phyloP scores from a whole-genome alignment of 2,329 filamentous ascomycete genomes.

The Phialocephala sp. region DNA sequence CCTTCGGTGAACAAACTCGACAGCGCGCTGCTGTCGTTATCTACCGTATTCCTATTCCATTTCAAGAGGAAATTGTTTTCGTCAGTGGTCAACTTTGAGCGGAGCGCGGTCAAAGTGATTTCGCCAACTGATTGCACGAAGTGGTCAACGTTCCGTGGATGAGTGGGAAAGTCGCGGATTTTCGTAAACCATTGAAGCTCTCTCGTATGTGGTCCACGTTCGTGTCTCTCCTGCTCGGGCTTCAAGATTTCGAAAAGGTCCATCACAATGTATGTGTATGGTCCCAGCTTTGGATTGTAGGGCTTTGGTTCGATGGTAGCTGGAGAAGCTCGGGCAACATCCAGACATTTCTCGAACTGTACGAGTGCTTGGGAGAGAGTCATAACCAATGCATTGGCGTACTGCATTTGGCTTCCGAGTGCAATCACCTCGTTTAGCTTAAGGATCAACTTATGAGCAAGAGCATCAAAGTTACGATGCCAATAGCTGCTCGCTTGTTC shows the following conservation, averaged over 20 bases:
- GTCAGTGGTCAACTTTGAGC: constrained; percentile 27
- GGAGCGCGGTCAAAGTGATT: constrained; percentile 30
- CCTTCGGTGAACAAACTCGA: constrained; percentile 30
- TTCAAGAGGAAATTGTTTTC: constrained; percentile 31
- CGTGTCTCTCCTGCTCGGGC: neutral
- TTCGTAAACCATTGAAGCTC: neutral
- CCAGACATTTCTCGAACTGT: constrained; percentile 35
- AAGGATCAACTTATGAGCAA: constrained; percentile 29
- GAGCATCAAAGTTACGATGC: constrained; percentile 35
- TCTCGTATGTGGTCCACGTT: neutral
- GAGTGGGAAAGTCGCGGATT: neutral
- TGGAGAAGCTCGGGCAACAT: constrained; percentile 12
- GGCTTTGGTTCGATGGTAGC: neutral
- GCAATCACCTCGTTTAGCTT: constrained; percentile 27
- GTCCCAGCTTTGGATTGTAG: constrained; percentile 10
- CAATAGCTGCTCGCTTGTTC: constrained; percentile 21
- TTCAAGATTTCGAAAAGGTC: constrained; percentile 26
- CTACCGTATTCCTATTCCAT: constrained; percentile 10
- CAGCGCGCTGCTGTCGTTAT: constrained; percentile 20
- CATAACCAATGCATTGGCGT: constrained; percentile 34
- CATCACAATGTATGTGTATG: constrained; percentile 33
- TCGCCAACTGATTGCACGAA: constrained; percentile 33
- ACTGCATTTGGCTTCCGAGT: constrained; percentile 29
- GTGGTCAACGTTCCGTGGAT: neutral
- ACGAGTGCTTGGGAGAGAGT: constrained; percentile 33